These are phyloP conservation scores for Monosporascus sp. DNA, from an alignment of 2,329 filamentous ascomycete genomes.

Conservation along the genomic window DNA sequence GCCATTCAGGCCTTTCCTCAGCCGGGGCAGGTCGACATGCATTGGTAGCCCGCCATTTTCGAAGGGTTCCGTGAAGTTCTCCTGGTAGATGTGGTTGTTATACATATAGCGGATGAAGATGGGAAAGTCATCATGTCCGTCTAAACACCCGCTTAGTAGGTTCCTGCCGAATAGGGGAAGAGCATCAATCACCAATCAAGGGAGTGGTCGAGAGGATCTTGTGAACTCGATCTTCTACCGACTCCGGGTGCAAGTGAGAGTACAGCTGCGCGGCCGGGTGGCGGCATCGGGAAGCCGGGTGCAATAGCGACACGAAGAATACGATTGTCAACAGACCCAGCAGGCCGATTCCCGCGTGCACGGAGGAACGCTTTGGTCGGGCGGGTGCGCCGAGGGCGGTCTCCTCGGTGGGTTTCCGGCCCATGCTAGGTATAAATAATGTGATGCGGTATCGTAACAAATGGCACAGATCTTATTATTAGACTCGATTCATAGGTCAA, in stretches of 20 bases:
- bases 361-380: constrained; percentile 10
- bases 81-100: constrained; percentile 71
- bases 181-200: constrained; percentile 40
- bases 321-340: constrained; percentile 14
- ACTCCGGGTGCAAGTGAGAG: constrained; percentile 23
- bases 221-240: constrained; percentile 40
- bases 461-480: no score
- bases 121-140: constrained; percentile 86
- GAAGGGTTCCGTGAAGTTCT: constrained; percentile 70
- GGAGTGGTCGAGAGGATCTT: constrained; percentile 41
- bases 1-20: constrained; percentile 66
- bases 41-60: constrained; percentile 60
- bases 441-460: not conserved
- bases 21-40: constrained; percentile 76
- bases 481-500: no score
- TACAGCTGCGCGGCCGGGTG: constrained; percentile 16
- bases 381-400: not conserved
- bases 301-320: constrained; percentile 19
- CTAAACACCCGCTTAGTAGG: constrained; percentile 37
- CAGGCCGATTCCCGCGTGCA: constrained; percentile 9
- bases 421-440: not conserved
- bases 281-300: constrained; percentile 16
- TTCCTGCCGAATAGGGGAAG: not conserved
- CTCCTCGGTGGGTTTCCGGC: not conserved
- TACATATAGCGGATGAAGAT: constrained; percentile 63